Conservation (phyloP, 495 filamentous ascomycete species). For the Penicillium paradoxum region DNA sequence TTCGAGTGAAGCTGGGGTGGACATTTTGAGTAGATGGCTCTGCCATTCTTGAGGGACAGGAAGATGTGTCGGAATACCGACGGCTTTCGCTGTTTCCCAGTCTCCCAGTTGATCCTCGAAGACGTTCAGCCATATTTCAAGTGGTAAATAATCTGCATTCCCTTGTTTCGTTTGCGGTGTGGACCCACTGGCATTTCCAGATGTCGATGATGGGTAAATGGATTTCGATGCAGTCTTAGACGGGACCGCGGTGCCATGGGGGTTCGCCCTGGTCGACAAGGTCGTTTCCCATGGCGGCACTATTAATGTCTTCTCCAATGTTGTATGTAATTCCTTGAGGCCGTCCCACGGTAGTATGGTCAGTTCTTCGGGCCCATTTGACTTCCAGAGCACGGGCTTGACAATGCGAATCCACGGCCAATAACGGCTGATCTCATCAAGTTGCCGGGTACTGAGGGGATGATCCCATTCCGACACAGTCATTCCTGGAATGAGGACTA, state of each 20-base stretch:
- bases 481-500: conserved; percentile 79
- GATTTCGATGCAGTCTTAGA: conserved; percentile 3
- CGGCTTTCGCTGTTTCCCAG: conserved; percentile 80
- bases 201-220: conserved; percentile 50
- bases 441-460: conserved; percentile 75
- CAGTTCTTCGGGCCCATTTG: conserved; percentile 47
- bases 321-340: conserved; percentile 56
- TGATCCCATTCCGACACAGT: conserved; percentile 79
- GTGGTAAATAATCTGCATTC: conserved; percentile 50
- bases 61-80: conserved; percentile 74
- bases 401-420: conserved; percentile 78
- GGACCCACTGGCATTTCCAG: conserved; percentile 55
- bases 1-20: conserved; percentile 59
- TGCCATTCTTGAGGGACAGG: conserved; percentile 73
- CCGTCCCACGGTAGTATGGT: conserved; percentile 60
- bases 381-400: conserved; percentile 69
- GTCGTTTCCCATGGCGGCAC: conserved; percentile 21
- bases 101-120: conserved; percentile 73
- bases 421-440: conserved; percentile 70
- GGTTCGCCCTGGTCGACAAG: background rate
- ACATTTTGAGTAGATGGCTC: conserved; percentile 44
- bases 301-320: conserved; percentile 53
- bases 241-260: background rate
- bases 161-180: conserved; percentile 33
- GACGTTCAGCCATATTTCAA: conserved; percentile 84